Conservation (phyloP, 2,329 filamentous ascomycete species). For the Aspergillus sp. region DNA sequence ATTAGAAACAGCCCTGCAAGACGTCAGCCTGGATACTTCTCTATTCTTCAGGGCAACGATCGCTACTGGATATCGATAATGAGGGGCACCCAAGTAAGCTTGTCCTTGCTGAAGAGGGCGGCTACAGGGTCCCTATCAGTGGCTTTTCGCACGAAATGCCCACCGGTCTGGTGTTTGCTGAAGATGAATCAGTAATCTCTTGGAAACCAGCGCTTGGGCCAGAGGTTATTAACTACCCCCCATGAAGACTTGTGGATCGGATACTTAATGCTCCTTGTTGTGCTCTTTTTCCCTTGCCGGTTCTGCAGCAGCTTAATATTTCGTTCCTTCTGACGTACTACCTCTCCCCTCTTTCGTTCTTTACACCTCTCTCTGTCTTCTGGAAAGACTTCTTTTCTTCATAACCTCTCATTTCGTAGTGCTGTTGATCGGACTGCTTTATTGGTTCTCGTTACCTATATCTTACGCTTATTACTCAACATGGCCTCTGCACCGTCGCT, state of each 20-base stretch:
- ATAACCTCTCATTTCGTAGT: conserved; percentile 2
- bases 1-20: conserved; percentile 10
- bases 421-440: neutral
- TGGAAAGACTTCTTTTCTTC: conserved; percentile 9
- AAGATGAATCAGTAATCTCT: conserved; percentile 8
- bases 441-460: too few relatives aligned
- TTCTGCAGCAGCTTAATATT: neutral
- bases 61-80: neutral
- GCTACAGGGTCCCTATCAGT: conserved; percentile 7
- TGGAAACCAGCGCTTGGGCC: neutral
- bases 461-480: neutral
- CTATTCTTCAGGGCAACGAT: neutral
- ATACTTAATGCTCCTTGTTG: conserved; percentile 4
- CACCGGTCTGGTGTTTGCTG: neutral
- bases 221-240: neutral
- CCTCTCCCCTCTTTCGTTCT: conserved; percentile 5
- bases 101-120: neutral
- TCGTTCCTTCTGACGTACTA: neutral
- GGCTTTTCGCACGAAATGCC: conserved; percentile 11
- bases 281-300: neutral
- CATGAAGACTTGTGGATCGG: neutral
- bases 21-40: conserved; percentile 1
- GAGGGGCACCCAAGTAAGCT: neutral
- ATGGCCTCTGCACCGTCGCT: conserved; percentile 9
- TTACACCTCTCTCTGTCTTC: conserved; percentile 9